These are phyloP conservation scores for Vigna radiata DNA, from an alignment of 306 rosid genomes.

Conservation along the genomic window DNA sequence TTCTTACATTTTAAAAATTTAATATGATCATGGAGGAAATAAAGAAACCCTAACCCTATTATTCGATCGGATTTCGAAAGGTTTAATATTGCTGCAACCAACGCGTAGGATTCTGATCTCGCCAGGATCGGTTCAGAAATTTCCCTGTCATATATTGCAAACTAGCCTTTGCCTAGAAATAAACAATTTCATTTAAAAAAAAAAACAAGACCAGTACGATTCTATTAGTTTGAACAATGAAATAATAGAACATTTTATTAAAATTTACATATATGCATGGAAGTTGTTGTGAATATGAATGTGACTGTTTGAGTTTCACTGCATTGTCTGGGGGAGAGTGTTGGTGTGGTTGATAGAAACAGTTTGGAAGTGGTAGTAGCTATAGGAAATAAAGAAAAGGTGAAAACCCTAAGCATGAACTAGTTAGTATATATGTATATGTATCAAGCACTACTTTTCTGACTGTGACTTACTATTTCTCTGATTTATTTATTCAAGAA, in stretches of 20 bases:
- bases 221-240: slow-evolving; percentile 14
- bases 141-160: slow-evolving; percentile 36
- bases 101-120: slow-evolving; percentile 42
- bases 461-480: slow-evolving; percentile 52
- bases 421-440: neutral
- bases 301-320: slow-evolving; percentile 58
- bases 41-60: slow-evolving; percentile 47
- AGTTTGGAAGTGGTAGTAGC: slow-evolving; percentile 42
- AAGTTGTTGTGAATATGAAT: slow-evolving; percentile 49
- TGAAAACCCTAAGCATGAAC: slow-evolving; percentile 49
- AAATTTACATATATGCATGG: slow-evolving; percentile 43
- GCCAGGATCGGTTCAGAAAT: slow-evolving; percentile 45
- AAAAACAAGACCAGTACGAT: neutral
- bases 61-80: slow-evolving; percentile 29
- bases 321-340: slow-evolving; percentile 54
- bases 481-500: slow-evolving; percentile 41
- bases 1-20: neutral
- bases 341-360: slow-evolving; percentile 50
- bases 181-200: neutral
- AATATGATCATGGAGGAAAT: neutral
- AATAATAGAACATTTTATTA: neutral
- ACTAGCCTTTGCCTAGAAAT: slow-evolving; percentile 25
- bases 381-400: slow-evolving; percentile 32
- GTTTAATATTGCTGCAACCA: slow-evolving; percentile 12
- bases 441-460: neutral